Percentiles rank a stretch among this genome's conserved stretches.
These are phyloP conservation scores for Russula vinacea DNA, from an alignment of 768 basidiomycete species.

Conservation along the genomic window DNA sequence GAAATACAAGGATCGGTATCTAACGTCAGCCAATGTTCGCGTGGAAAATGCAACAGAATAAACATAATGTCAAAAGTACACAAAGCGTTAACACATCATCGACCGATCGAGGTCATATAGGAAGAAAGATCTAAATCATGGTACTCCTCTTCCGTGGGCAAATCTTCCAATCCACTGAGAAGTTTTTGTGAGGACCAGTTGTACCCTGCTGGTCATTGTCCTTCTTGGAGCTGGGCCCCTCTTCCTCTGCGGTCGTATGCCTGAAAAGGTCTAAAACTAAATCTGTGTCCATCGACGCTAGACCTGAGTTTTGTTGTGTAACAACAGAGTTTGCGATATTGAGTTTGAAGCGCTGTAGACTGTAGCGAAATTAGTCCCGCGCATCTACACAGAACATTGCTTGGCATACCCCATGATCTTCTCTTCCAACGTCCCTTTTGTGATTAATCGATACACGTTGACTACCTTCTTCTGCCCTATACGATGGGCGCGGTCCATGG, in stretches of 20 bases:
- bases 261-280: conserved; percentile 92
- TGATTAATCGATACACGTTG: conserved; percentile 96
- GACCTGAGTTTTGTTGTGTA: conserved; percentile 93
- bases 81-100: conserved; percentile 40
- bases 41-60: conserved; percentile 28
- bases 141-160: conserved; percentile 92
- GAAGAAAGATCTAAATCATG: conserved; percentile 78
- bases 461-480: conserved; percentile 99
- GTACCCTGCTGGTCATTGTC: conserved; percentile 47
- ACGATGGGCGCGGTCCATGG: conserved; percentile 98
- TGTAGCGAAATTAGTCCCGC: conserved; percentile 37
- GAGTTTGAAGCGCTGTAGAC: conserved; percentile 96
- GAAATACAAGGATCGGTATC: conserved; percentile 25
- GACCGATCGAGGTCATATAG: conserved; percentile 83
- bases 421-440: conserved; percentile 95
- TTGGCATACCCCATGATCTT: conserved; percentile 95
- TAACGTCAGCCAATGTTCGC: conserved; percentile 21
- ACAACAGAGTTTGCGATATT: conserved; percentile 97
- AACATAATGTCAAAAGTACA: conserved; percentile 33
- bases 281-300: conserved; percentile 96
- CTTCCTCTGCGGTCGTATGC: conserved; percentile 73
- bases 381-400: conserved; percentile 11
- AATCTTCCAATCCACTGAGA: conserved; percentile 84
- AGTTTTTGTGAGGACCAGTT: conserved; percentile 75
- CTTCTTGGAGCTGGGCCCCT: conserved; percentile 56